These are phyloP conservation scores for Daucus carota DNA, from an alignment of 129 eudicot genomes.

Conservation along the genomic window DNA sequence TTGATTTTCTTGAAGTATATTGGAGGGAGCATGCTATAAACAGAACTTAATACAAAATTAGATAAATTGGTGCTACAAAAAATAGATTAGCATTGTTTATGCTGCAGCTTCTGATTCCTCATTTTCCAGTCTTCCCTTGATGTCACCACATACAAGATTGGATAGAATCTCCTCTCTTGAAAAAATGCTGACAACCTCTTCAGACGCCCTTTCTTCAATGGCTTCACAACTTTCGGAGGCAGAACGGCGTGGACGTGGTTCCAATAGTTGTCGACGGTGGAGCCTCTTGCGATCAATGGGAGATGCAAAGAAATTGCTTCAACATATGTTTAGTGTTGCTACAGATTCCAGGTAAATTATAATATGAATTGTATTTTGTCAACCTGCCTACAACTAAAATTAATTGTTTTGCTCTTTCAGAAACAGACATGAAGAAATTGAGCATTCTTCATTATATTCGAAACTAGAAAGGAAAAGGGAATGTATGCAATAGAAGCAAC, in stretches of 20 bases:
- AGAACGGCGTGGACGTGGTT: slow-evolving; percentile 58
- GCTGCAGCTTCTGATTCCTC: background rate
- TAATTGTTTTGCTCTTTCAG: background rate
- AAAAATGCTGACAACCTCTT: slow-evolving; percentile 60
- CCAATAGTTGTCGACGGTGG: slow-evolving; percentile 62
- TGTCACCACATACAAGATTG: slow-evolving; percentile 76
- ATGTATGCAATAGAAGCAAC: background rate
- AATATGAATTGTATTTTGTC: background rate
- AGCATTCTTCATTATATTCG: background rate
- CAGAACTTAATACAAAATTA: background rate
- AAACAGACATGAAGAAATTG: background rate
- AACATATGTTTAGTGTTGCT: slow-evolving; percentile 57
- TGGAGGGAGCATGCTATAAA: background rate
- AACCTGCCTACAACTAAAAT: background rate
- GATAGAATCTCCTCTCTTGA: slow-evolving; percentile 81
- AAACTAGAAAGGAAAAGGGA: background rate
- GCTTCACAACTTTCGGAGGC: slow-evolving; percentile 89
- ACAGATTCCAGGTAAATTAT: slow-evolving; percentile 61
- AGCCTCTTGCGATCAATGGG: slow-evolving; percentile 70
- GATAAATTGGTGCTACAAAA: background rate
- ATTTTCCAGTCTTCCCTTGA: slow-evolving; percentile 38
- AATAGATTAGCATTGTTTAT: slow-evolving; percentile 1
- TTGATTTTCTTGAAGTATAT: background rate
- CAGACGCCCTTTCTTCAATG: slow-evolving; percentile 63
- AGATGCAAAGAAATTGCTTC: slow-evolving; percentile 89